Evolutionary conservation across 2,329 filamentous ascomycete species (phyloP), one percentile per base, ranked within the genome.

Genomic region (Knoxdaviesia proteae): DNA sequence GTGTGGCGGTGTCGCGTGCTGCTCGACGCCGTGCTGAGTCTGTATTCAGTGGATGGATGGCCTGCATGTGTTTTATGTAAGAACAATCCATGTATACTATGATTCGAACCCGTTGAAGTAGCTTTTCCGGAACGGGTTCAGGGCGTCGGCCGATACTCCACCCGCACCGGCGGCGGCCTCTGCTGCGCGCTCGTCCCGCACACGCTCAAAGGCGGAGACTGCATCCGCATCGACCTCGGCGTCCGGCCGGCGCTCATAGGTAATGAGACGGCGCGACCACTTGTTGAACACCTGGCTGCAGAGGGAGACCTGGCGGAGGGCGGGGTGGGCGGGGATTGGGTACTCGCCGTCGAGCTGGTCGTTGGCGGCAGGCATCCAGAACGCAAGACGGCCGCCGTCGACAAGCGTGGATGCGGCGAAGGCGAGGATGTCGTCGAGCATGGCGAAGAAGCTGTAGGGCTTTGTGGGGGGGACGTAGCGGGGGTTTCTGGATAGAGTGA

Each of bases 281-380:
- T 82, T 90, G 54, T 84, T 88, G 56, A 98, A 98, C 0, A 71
- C 67, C 56, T 98, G 90, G 6, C 82, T 74, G 54, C 86, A 94
- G 32, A 86, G 71, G 38, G 71, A 76, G 20, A 86, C 69, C 30
- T 88, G 62, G 51, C 80, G 71, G 9, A 98, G 61, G 45, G 71
- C 74, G 0, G 81, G 80, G 55, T 96, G 84, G 20, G 67, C 69
- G 0, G 88, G 88, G 9, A 88, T 69, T 0, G 74, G 66, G 29
- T 94, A 74, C 54, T 88, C 81, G 45, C 79, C 71, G 40, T 84
- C 71, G 51, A 84, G 72, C 50, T 84, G 72, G 46, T 82, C 77
- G 53, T 84, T 86, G 32, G 84, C 79, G 0, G 86, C 93, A 0
- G 90, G 90, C 83, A 96, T 93, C 90, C 90, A 98, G 65, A 98